Evolutionary conservation across 352 stramenopile genomes (phyloP).

Genomic region (Peronospora farinosa): DNA sequence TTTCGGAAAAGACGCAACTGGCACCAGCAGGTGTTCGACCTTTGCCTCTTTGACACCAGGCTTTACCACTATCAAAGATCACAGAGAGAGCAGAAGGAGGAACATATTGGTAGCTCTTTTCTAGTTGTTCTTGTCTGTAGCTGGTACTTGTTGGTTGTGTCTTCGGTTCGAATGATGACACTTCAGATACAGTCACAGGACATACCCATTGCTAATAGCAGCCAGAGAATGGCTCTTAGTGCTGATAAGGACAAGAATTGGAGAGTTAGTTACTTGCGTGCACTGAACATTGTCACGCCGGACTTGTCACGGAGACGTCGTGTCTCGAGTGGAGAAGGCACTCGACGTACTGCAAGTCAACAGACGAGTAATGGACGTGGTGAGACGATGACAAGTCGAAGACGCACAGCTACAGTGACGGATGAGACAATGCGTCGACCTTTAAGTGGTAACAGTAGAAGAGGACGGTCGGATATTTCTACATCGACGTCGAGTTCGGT

Average conservation of each 20-base stretch:
- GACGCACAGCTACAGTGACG: not conserved
- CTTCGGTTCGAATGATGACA: slow-evolving; percentile 10
- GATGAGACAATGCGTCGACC: slow-evolving; percentile 7
- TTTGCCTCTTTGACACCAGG: not conserved
- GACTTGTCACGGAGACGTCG: slow-evolving; percentile 26
- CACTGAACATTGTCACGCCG: slow-evolving; percentile 64
- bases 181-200: slow-evolving; percentile 7
- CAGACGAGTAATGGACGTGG: slow-evolving; percentile 1
- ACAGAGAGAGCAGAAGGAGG: not conserved
- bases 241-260: slow-evolving; percentile 52
- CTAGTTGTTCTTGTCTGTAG: too few relatives aligned
- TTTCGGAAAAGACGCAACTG: slow-evolving; percentile 20
- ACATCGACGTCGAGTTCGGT: slow-evolving; percentile 6
- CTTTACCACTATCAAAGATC: not conserved
- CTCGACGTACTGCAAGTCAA: not conserved
- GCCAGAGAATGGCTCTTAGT: slow-evolving; percentile 20
- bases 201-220: slow-evolving; percentile 16
- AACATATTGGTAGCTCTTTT: not conserved
- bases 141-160: not conserved
- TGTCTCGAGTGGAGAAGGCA: not conserved
- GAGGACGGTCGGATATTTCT: slow-evolving; percentile 8
- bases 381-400: slow-evolving; percentile 5
- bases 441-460: slow-evolving; percentile 14
- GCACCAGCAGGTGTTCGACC: slow-evolving; percentile 6
- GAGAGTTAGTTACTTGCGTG: slow-evolving; percentile 68